phyloP scores from a whole-genome alignment of 345 rosid species.

The Ceriops decandra region DNA sequence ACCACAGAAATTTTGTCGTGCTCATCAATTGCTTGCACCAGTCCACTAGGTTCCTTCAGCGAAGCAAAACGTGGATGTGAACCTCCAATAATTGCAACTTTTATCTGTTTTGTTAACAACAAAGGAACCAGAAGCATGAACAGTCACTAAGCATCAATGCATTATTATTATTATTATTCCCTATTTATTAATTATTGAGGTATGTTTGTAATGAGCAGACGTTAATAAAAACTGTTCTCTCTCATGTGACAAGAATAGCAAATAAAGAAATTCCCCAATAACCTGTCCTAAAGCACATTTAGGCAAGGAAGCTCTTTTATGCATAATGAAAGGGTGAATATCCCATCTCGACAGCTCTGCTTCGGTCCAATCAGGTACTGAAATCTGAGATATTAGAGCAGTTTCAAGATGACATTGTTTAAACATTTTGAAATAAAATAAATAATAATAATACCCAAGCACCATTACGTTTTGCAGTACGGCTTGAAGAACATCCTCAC shows the following conservation, averaged over 20 bases:
- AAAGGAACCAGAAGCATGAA: conserved; percentile 7
- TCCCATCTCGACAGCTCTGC: conserved; percentile 45
- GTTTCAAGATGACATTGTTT: no score
- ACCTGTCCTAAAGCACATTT: conserved; percentile 48
- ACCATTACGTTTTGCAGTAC: conserved; percentile 37
- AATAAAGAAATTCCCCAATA: conserved; percentile 2
- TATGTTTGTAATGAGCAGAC: no score
- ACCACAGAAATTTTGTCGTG: background rate
- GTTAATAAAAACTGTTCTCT: no score
- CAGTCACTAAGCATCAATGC: background rate
- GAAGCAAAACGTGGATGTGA: conserved; percentile 27
- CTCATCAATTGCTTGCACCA: conserved; percentile 20
- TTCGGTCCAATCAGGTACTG: conserved; percentile 32
- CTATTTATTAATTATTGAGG: no score
- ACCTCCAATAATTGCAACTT: conserved; percentile 36
- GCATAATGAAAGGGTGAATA: conserved; percentile 39
- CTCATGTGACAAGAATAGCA: background rate
- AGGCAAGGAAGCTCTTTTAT: conserved; percentile 49
- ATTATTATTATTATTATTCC: no score
- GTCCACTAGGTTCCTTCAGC: conserved; percentile 34
- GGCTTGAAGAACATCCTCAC: conserved; percentile 41
- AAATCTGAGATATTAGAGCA: conserved; percentile 15
- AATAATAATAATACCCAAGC: background rate
- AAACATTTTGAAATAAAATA: background rate
- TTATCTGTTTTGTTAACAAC: conserved; percentile 39